A percentile compares a stretch with the other conserved stretches of the same genome.
These are phyloP conservation scores for Saturnispora sanitii DNA, from an alignment of 805 yeast species.

Conservation along the genomic window DNA sequence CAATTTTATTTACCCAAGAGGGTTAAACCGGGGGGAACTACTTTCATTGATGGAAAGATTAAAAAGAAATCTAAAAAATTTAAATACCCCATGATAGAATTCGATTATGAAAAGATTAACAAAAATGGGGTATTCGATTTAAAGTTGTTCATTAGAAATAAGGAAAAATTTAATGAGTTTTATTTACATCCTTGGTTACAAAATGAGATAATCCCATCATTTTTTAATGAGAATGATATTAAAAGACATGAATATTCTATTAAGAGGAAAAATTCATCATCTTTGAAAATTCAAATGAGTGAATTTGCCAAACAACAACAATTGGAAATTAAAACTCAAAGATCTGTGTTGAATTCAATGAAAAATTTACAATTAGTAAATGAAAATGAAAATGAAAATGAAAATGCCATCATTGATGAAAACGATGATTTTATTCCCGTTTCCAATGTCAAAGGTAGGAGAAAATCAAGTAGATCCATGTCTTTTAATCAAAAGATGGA, in stretches of 20 bases:
- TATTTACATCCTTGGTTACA: constrained; percentile 30
- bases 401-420: constrained; percentile 14
- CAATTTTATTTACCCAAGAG: constrained; percentile 16
- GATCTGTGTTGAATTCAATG: background rate
- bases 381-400: constrained; percentile 2
- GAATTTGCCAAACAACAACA: constrained; percentile 10
- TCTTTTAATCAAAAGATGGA: background rate
- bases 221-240: constrained; percentile 12
- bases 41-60: constrained; percentile 13
- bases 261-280: constrained; percentile 4
- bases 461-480: constrained; percentile 17
- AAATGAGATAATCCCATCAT: constrained; percentile 23
- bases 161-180: constrained; percentile 30
- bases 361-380: no score
- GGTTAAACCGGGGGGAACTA: constrained; percentile 7
- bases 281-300: constrained; percentile 7
- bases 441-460: constrained; percentile 21
- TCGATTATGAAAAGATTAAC: constrained; percentile 7
- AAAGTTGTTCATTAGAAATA: constrained; percentile 28
- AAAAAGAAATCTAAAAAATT: constrained; percentile 28
- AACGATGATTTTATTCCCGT: constrained; percentile 27
- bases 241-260: background rate
- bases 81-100: background rate
- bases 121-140: constrained; percentile 21
- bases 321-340: background rate